A percentile compares a stretch with the other conserved stretches of the same genome.
Conservation (phyloP, 176 grass and related monocot species). For the Aegilops sharonensis region DNA sequence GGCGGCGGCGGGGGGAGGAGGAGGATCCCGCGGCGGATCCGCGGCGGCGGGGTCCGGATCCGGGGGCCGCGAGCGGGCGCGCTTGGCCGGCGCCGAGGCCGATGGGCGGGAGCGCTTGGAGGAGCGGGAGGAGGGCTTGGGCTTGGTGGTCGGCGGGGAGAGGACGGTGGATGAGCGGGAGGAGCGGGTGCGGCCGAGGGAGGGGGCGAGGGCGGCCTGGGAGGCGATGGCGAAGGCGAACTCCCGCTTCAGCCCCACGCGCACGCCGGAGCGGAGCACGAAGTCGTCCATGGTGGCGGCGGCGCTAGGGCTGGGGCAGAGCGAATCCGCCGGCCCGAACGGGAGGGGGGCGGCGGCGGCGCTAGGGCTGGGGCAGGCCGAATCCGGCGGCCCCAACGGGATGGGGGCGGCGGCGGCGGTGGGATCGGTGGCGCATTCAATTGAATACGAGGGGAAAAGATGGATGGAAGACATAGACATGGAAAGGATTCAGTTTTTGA, state of each 20-base stretch:
- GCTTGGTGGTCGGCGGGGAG: background rate
- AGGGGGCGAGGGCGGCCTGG: slow-evolving; percentile 50
- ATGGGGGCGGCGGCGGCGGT: background rate
- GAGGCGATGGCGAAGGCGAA: slow-evolving; percentile 87
- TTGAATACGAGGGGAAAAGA: background rate
- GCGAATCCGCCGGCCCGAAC: background rate
- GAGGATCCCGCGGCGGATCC: background rate
- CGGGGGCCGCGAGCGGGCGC: background rate
- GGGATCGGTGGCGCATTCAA: background rate
- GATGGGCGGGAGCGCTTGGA: slow-evolving; percentile 14
- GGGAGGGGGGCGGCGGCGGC: background rate
- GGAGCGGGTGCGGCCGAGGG: slow-evolving; percentile 81
- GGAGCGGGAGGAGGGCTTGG: background rate
- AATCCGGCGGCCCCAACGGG: background rate
- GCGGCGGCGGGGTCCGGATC: background rate
- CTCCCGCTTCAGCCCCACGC: slow-evolving; percentile 82
- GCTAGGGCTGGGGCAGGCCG: background rate
- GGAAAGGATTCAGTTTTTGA: background rate
- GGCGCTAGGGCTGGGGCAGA: background rate
- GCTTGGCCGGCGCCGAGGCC: background rate
- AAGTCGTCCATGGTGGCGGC: slow-evolving; percentile 31
- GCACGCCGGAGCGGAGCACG: slow-evolving; percentile 92
- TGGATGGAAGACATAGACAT: no score
- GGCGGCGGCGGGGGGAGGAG: background rate
- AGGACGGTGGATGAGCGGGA: background rate